These are phyloP conservation scores for Calonectria pteridis DNA, from an alignment of 2,329 filamentous ascomycete genomes.

Conservation along the genomic window DNA sequence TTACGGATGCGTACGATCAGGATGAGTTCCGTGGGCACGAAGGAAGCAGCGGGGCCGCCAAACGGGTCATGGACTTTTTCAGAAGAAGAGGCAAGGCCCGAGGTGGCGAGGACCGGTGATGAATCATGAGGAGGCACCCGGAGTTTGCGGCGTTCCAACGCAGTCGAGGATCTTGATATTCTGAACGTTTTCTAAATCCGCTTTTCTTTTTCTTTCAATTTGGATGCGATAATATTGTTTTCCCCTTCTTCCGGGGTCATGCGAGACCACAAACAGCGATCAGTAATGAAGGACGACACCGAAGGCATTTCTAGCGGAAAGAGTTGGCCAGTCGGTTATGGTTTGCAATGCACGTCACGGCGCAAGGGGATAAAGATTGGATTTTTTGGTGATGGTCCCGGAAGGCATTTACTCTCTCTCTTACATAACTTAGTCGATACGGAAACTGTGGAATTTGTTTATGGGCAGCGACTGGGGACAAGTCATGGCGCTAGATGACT, in stretches of 20 bases:
- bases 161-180: constrained; percentile 37
- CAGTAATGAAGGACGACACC: constrained; percentile 45
- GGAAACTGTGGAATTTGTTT: constrained; percentile 39
- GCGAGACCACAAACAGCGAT: constrained; percentile 39
- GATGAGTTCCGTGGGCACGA: constrained; percentile 74
- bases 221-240: constrained; percentile 46
- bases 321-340: constrained; percentile 13
- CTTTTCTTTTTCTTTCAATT: constrained; percentile 32
- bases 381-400: constrained; percentile 39
- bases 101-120: constrained; percentile 67
- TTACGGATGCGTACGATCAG: constrained; percentile 90
- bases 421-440: constrained; percentile 41
- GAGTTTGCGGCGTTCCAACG: constrained; percentile 41
- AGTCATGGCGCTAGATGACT: constrained; percentile 37
- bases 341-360: constrained; percentile 38
- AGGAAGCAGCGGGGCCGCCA: constrained; percentile 87
- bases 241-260: constrained; percentile 39
- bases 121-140: constrained; percentile 34
- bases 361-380: constrained; percentile 44
- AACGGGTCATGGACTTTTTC: constrained; percentile 99
- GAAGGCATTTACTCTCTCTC: constrained; percentile 39
- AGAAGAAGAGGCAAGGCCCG: constrained; percentile 84
- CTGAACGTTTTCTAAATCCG: constrained; percentile 34
- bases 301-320: constrained; percentile 22
- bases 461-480: constrained; percentile 29